These are phyloP conservation scores for Eugenia klotzschiana DNA, from an alignment of 441 rosid genomes.

Conservation along the genomic window DNA sequence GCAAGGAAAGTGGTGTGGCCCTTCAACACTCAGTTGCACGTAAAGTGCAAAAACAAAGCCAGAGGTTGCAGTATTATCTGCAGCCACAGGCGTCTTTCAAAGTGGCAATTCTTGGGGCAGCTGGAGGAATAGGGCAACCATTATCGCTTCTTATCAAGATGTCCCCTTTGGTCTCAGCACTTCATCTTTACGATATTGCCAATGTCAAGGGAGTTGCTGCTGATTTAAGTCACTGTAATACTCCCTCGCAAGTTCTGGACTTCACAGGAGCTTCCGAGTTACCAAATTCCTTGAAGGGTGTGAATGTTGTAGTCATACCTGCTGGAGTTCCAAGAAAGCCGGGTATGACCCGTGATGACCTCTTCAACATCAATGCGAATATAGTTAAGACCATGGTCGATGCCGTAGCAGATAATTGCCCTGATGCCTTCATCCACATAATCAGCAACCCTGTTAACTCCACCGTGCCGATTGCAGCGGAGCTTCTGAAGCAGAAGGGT, in stretches of 20 bases:
- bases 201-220: constrained; percentile 97
- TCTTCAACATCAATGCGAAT: constrained; percentile 83
- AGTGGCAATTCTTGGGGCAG: constrained; percentile 92
- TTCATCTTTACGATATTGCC: constrained; percentile 85
- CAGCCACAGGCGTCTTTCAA: constrained; percentile 69
- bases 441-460: constrained; percentile 97
- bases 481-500: constrained; percentile 76
- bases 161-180: constrained; percentile 75
- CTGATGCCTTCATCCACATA: constrained; percentile 78
- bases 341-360: constrained; percentile 97
- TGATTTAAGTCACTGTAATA: constrained; percentile 93
- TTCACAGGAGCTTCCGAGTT: constrained; percentile 79
- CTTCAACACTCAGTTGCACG: constrained; percentile 24
- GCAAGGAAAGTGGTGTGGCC: constrained; percentile 37
- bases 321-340: constrained; percentile 99
- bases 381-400: constrained; percentile 68
- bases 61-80: constrained; percentile 17
- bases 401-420: constrained; percentile 91
- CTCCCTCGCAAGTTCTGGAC: constrained; percentile 76
- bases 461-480: constrained; percentile 92
- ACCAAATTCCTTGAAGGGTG: constrained; percentile 57
- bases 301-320: constrained; percentile 79
- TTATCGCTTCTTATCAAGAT: constrained; percentile 76
- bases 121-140: constrained; percentile 96
- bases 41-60: constrained; percentile 25